A percentile compares a stretch with the other conserved stretches of the same genome.
Conservation (phyloP, 371 early-diverging fungal genomes). For the Choanephora cucurbitarum region DNA sequence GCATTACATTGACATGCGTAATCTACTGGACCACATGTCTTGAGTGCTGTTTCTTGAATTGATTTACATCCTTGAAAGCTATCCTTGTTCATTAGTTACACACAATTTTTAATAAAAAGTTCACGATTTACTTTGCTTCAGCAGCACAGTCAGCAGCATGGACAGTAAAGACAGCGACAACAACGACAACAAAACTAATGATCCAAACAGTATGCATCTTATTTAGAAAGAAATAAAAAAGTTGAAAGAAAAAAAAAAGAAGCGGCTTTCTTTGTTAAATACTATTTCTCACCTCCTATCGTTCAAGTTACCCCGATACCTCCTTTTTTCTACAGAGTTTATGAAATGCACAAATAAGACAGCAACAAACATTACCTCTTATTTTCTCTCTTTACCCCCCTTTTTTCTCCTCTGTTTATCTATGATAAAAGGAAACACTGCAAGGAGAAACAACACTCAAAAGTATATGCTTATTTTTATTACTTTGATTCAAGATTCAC, state of each 20-base stretch:
- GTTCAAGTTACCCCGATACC: no score
- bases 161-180: slow-evolving; percentile 13
- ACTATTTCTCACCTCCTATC: not conserved
- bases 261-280: not conserved
- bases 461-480: no score
- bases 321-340: no score
- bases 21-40: slow-evolving; percentile 27
- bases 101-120: not conserved
- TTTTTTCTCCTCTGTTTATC: no score
- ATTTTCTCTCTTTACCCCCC: no score
- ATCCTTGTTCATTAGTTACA: slow-evolving; percentile 1
- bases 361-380: no score
- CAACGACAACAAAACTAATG: slow-evolving; percentile 7
- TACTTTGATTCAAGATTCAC: not conserved
- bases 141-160: slow-evolving; percentile 27
- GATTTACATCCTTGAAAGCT: slow-evolving; percentile 36
- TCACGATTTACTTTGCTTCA: slow-evolving; percentile 32
- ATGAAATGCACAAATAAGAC: no score
- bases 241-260: not conserved
- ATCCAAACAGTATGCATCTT: slow-evolving; percentile 3
- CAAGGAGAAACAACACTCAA: no score
- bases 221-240: slow-evolving; percentile 1
- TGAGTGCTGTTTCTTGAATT: slow-evolving; percentile 20
- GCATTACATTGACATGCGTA: slow-evolving; percentile 37
- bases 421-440: no score